Conservation (phyloP, 352 stramenopile species). For the Aphanomyces cochlioides region DNA sequence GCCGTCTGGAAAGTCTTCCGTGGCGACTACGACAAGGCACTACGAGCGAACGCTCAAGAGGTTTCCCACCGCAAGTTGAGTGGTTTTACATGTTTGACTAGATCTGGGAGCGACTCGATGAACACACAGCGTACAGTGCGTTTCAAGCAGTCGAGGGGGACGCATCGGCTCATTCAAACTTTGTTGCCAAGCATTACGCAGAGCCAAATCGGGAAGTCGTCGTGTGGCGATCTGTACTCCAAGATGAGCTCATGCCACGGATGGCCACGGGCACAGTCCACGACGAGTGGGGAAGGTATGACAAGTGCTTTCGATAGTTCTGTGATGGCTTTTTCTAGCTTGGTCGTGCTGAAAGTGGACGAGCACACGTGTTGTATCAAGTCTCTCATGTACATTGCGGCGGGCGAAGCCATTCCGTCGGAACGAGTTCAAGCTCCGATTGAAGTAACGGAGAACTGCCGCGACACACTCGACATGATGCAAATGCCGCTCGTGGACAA, state of each 20-base stretch:
- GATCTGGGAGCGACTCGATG: slow-evolving; percentile 7
- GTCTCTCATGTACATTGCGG: background rate
- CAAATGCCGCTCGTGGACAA: background rate
- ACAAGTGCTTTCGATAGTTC: no score
- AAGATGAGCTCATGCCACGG: slow-evolving; percentile 4
- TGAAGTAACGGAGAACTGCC: background rate
- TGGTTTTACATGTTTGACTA: background rate
- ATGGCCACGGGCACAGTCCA: slow-evolving; percentile 3
- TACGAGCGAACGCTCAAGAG: background rate
- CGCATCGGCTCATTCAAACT: background rate
- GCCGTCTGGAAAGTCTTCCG: slow-evolving; percentile 6
- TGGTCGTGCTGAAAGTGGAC: background rate
- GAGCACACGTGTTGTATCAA: background rate
- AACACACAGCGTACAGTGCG: background rate
- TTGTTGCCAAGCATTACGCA: background rate
- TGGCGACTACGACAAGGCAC: background rate
- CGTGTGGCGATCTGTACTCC: slow-evolving; percentile 10
- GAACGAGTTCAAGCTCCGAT: background rate
- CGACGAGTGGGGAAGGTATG: slow-evolving; percentile 15
- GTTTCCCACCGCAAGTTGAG: background rate
- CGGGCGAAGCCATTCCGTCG: background rate
- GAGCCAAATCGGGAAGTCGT: background rate
- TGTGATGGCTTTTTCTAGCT: background rate
- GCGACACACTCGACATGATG: background rate
- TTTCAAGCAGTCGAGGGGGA: background rate